Base-by-base conservation (phyloP, 495 filamentous ascomycete genomes). In the Tetracladium marchalianum region DNA sequence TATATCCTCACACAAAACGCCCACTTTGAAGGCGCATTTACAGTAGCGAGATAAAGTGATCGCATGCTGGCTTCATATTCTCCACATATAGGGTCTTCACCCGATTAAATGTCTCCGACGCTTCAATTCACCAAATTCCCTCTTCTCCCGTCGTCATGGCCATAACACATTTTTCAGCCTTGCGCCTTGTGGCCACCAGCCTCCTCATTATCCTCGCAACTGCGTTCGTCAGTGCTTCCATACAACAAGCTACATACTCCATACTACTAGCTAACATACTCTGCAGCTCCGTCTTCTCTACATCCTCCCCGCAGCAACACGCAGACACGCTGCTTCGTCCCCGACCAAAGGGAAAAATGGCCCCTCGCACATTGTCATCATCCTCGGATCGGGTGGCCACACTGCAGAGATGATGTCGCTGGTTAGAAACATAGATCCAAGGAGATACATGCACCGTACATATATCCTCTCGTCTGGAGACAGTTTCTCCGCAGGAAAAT, bases 371-470 rank as follows among this genome's bases (percentile, higher is more conserved):
- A 68, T 92, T 39, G 68, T 95, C 18, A 72, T 93, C 46, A 77
- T 96, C 42, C 81, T 96, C 43, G 92, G 92, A 34, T 90, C 84
- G 22, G 92, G 92, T 46, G 92, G 92, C 4, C 92, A 98, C 67
- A 95, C 90, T 1, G 77, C 86, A 11, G 92, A 98, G 68, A 93
- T 97, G 85, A 67, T 95, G 37, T 77, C 81, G 49, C 81, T 93
- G 64, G 70, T 97, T 18, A 61, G 71, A 18, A 62, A 66, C 12
- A 62, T 73, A 35, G 46, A 63, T 16, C 54, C 62, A 2, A 60
- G 55, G 31, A 41, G 59, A 46, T 81, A 76, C 57, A 72, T 67
- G 4, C 80, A 85, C 57, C 78, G 92, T 15, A 90, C 85, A 44
- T 98, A 94, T 62, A 67, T 95, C 11, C 71, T 93, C 37, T 83